These are phyloP conservation scores for Rhizopogon vesiculosus DNA, from an alignment of 768 basidiomycete genomes.

Conservation along the genomic window DNA sequence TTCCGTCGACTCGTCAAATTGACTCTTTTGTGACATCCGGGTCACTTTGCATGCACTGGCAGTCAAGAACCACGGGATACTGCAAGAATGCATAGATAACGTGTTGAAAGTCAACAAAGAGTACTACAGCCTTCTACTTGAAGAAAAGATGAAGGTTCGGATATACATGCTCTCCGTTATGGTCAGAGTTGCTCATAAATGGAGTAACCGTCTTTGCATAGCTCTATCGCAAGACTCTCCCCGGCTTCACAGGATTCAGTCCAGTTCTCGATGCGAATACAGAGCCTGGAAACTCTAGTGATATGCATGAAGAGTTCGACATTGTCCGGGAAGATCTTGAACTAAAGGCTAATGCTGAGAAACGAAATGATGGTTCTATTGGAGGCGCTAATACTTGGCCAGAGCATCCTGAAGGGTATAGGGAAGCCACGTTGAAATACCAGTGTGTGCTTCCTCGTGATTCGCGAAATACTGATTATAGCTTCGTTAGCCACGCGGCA, in stretches of 20 bases:
- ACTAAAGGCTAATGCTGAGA: slow-evolving; percentile 33
- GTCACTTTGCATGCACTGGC: not conserved
- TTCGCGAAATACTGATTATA: slow-evolving; percentile 11
- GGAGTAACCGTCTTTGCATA: slow-evolving; percentile 17
- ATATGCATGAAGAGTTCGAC: slow-evolving; percentile 89
- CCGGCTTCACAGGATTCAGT: slow-evolving; percentile 76
- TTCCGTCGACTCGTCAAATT: not conserved
- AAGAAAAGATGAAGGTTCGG: slow-evolving; percentile 60
- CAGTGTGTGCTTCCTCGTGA: slow-evolving; percentile 45
- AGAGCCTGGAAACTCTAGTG: slow-evolving; percentile 66
- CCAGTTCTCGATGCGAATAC: slow-evolving; percentile 69
- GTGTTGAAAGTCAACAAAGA: slow-evolving; percentile 44
- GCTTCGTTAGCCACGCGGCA: slow-evolving; percentile 42
- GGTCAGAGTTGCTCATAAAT: not conserved
- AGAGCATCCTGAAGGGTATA: slow-evolving; percentile 51
- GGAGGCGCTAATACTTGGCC: slow-evolving; percentile 81
- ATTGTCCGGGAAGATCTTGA: slow-evolving; percentile 65
- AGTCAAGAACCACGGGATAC: slow-evolving; percentile 74
- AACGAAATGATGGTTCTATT: slow-evolving; percentile 30
- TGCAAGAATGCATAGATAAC: slow-evolving; percentile 40
- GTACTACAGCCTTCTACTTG: slow-evolving; percentile 65
- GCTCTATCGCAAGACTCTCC: slow-evolving; percentile 63
- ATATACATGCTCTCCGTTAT: not conserved
- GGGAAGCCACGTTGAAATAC: slow-evolving; percentile 53
- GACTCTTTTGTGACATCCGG: not conserved